Base-by-base conservation (phyloP, 371 early-diverging fungal species). In the Actinomortierella wolfii region DNA sequence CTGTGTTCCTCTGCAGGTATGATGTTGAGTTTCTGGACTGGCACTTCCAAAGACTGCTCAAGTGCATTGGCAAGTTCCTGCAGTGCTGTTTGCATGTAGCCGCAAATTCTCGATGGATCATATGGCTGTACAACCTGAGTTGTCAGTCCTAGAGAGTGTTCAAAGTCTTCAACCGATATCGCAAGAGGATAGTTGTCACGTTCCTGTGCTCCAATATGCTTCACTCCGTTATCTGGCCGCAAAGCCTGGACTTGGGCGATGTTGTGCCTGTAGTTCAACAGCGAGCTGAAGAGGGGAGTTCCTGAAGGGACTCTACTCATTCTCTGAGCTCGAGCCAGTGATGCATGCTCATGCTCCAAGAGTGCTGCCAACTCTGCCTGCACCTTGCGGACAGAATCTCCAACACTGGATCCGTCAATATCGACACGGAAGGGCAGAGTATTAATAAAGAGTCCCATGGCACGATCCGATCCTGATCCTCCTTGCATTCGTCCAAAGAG, bases 251-350 rank as follows among this genome's bases (percentile, higher is more conserved):
- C n/a, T n/a, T n/a, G n/a, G n/a, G n/a, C 24, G 4, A 18, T 14
- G 44, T 45, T 23, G 25, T 54, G 63, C 21, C 69, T 58, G 45
- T 76, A 59, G 51, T 68, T 58, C 39, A 64, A 39, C 11, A 64
- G 14, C 0, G 59, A 28, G 40, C 45, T 57, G 50, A 66, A 55
- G n/a, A 68, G 54, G 6, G 65, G 60, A 9, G 59, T 61, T 5
- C 64, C 77, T 42, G 51, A 44, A 29, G 48, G 49, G 40, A 57
- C n/a, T 23, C 64, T 18, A 58, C 59, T 46, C 57, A 57, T 47
- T 17, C 64, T 69, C 46, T 63, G 78, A 56, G 52, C 71, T 55
- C 46, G 67, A 14, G 53, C 55, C 40, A 51, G 54, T 23, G 57
- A 57, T 3, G 48, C 57, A 56, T 59, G 24, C 34, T 67, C 46